phyloP scores from a whole-genome alignment of 805 yeast species.

The Saccharomycopsis malanga region DNA sequence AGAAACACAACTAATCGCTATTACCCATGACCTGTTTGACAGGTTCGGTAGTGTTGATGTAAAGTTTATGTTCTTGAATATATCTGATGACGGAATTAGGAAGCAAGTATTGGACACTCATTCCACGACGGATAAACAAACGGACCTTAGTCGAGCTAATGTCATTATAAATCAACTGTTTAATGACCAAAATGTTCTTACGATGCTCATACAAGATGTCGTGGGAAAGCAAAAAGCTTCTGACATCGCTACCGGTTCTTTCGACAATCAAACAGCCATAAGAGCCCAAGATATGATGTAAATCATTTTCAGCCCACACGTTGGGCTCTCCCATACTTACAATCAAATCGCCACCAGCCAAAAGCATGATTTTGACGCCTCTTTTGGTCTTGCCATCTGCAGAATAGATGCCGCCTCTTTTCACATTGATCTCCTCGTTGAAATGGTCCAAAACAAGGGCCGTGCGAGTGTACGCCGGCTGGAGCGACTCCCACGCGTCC shows the following conservation, averaged over 20 bases:
- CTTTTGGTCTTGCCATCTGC: conserved; percentile 50
- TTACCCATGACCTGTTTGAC: conserved; percentile 65
- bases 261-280: conserved; percentile 97
- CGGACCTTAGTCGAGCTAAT: conserved; percentile 93
- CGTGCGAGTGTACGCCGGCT: conserved; percentile 84
- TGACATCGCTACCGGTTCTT: conserved; percentile 92
- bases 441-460: conserved; percentile 95
- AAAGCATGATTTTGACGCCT: conserved; percentile 89
- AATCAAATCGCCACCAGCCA: conserved; percentile 96
- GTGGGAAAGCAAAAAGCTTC: conserved; percentile 84
- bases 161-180: conserved; percentile 93
- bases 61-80: conserved; percentile 85
- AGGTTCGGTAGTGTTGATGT: conserved; percentile 82
- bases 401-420: conserved; percentile 73
- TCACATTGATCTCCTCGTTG: conserved; percentile 88
- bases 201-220: conserved; percentile 97
- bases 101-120: conserved; percentile 91
- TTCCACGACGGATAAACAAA: conserved; percentile 83
- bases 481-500: conserved; percentile 97
- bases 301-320: conserved; percentile 95
- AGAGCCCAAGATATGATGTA: conserved; percentile 90
- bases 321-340: conserved; percentile 99
- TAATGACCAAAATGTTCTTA: conserved; percentile 86
- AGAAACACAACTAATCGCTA: not conserved
- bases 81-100: conserved; percentile 94